A percentile compares a stretch with the other conserved stretches of the same genome.
These are phyloP conservation scores for Pneumocystis jirovecii DNA, from an alignment of 1,139 yeast species.

Conservation along the genomic window DNA sequence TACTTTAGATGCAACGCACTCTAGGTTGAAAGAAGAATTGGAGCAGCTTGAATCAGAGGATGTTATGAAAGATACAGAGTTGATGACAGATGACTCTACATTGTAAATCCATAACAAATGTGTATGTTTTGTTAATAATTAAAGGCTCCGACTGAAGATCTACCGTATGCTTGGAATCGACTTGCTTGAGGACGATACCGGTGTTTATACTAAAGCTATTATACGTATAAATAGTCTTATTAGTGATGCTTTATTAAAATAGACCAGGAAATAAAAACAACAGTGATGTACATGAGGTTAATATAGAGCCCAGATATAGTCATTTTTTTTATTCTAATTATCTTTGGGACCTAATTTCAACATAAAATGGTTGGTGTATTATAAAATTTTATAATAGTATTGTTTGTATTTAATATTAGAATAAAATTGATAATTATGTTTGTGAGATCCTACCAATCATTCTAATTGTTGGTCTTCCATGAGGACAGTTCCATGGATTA, in stretches of 20 bases:
- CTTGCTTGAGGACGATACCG: constrained; percentile 22
- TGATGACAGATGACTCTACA: constrained; percentile 17
- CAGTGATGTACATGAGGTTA: constrained; percentile 37
- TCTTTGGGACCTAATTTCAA: constrained; percentile 47
- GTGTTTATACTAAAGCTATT: constrained; percentile 32
- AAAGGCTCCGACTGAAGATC: constrained; percentile 19
- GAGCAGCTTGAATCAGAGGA: constrained; percentile 25
- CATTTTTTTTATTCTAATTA: constrained; percentile 52
- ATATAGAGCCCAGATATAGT: constrained; percentile 43
- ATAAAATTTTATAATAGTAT: neutral
- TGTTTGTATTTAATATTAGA: neutral
- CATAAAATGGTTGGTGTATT: neutral
- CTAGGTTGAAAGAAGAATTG: constrained; percentile 31
- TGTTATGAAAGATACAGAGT: constrained; percentile 14
- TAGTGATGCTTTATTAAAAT: neutral
- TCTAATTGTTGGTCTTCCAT: constrained; percentile 80
- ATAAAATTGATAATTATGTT: neutral
- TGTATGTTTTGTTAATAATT: constrained; percentile 15
- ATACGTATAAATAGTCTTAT: constrained; percentile 31
- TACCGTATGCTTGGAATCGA: constrained; percentile 27
- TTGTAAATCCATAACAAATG: constrained; percentile 20
- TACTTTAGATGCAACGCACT: constrained; percentile 32
- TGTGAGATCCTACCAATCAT: neutral
- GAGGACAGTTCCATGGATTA: constrained; percentile 96
- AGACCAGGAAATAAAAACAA: constrained; percentile 17